A percentile compares a stretch with the other conserved stretches of the same genome.
These are phyloP conservation scores for Alnus glutinosa DNA, from an alignment of 306 rosid genomes.

Conservation along the genomic window DNA sequence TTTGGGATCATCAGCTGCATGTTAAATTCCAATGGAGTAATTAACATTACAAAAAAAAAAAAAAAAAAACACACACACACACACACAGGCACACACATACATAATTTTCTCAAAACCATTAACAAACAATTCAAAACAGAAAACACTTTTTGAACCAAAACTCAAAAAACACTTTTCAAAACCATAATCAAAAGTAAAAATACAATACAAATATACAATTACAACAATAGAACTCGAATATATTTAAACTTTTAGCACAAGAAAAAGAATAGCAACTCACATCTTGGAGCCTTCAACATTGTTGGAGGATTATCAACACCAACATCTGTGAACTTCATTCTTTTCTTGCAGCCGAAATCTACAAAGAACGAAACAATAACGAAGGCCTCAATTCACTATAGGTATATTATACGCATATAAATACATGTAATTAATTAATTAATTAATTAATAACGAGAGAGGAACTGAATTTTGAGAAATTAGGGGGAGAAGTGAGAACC, in stretches of 20 bases:
- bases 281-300: slow-evolving; percentile 28
- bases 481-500: slow-evolving; percentile 7
- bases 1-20: slow-evolving; percentile 51
- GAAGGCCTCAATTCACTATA: no score
- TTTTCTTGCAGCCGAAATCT: slow-evolving; percentile 36
- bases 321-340: slow-evolving; percentile 18
- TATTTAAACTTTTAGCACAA: neutral
- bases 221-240: neutral
- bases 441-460: no score
- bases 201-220: neutral
- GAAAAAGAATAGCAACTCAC: neutral
- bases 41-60: slow-evolving; percentile 3
- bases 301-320: slow-evolving; percentile 29
- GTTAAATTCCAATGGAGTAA: slow-evolving; percentile 27
- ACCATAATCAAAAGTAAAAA: neutral
- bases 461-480: no score
- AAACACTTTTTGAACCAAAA: neutral
- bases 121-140: neutral
- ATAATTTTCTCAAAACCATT: neutral
- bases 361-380: neutral
- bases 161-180: no score
- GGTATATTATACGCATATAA: neutral
- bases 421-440: neutral
- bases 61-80: no score
- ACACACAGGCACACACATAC: no score